Conservation (phyloP, 1,139 yeast genomes). For the Yamadazyma pseudoaaseri region DNA sequence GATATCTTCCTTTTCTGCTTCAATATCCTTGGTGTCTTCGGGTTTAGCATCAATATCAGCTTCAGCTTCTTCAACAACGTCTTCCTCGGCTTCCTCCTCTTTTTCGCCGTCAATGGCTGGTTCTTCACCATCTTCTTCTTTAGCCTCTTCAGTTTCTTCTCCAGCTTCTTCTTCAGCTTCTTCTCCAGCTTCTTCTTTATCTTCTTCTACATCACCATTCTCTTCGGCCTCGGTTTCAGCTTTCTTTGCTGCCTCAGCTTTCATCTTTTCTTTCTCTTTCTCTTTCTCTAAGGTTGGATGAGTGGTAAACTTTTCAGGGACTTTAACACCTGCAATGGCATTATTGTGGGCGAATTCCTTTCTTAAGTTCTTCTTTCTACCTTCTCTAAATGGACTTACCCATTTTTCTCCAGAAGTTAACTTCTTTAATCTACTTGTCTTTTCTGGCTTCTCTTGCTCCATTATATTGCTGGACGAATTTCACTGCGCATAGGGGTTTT, state of each 20-base stretch:
- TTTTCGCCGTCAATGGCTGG: slow-evolving; percentile 9
- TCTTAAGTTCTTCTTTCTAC: slow-evolving; percentile 27
- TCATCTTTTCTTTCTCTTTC: slow-evolving; percentile 19
- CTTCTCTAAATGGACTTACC: slow-evolving; percentile 53
- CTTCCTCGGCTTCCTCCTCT: slow-evolving; percentile 11
- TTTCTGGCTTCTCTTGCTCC: neutral
- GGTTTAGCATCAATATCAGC: slow-evolving; percentile 5
- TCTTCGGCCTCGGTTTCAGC: slow-evolving; percentile 14
- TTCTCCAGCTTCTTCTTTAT: slow-evolving; percentile 13
- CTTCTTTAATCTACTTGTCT: slow-evolving; percentile 30
- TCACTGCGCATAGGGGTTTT: neutral
- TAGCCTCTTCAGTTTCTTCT: slow-evolving; percentile 18
- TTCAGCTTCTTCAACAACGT: slow-evolving; percentile 4
- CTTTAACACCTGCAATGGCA: slow-evolving; percentile 32
- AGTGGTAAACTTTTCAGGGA: slow-evolving; percentile 41
- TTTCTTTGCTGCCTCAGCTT: slow-evolving; percentile 12
- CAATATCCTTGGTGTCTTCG: slow-evolving; percentile 7
- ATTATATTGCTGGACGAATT: neutral
- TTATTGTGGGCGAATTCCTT: slow-evolving; percentile 38
- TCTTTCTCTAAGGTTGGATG: slow-evolving; percentile 38
- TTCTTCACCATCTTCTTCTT: slow-evolving; percentile 9
- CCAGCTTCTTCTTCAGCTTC: slow-evolving; percentile 14
- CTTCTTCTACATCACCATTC: slow-evolving; percentile 20
- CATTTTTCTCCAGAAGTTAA: slow-evolving; percentile 40
- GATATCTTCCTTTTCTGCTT: slow-evolving; percentile 9